Evolutionary conservation across 352 stramenopile species (phyloP).

Genomic region (Phytophthora aleatoria): DNA sequence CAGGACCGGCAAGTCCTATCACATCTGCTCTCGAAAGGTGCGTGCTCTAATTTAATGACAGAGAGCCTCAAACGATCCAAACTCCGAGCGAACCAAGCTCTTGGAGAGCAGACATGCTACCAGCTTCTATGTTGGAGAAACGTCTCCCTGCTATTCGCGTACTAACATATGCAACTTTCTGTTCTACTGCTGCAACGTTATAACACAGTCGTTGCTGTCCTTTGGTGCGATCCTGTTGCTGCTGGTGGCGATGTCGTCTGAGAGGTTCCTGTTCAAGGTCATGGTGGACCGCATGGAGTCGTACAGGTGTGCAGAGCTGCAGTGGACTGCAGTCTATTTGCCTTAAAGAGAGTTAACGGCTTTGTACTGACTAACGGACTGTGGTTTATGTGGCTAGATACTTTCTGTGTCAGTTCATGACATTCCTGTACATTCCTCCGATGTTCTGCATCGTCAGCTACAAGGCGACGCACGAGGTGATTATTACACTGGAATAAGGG

Average conservation of each 20-base stretch:
- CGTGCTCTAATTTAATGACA: neutral
- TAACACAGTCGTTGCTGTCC: conserved; percentile 71
- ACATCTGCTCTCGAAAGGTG: conserved; percentile 86
- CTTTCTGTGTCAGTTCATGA: conserved; percentile 88
- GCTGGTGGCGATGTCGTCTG: conserved; percentile 77
- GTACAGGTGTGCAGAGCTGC: conserved; percentile 59
- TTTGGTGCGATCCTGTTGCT: conserved; percentile 76
- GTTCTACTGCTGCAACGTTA: neutral
- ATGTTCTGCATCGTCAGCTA: conserved; percentile 89
- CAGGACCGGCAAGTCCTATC: conserved; percentile 85
- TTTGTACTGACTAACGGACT: conserved; percentile 1
- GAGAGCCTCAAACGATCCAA: conserved; percentile 4
- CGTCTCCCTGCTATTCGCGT: neutral
- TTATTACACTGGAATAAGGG: neutral
- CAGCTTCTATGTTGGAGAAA: neutral
- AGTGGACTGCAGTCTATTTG: neutral
- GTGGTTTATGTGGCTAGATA: conserved; percentile 50
- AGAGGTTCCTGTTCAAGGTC: conserved; percentile 89
- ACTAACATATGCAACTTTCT: conserved; percentile 8
- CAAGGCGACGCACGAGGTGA: conserved; percentile 77
- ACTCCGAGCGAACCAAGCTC: neutral
- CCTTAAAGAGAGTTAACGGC: neutral
- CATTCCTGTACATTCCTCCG: conserved; percentile 87
- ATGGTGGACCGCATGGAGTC: conserved; percentile 91
- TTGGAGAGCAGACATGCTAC: conserved; percentile 1